Percentiles rank a stretch among this genome's conserved stretches.
phyloP scores from a whole-genome alignment of 148 eudicot species.

The Tetragonia tetragonoides region DNA sequence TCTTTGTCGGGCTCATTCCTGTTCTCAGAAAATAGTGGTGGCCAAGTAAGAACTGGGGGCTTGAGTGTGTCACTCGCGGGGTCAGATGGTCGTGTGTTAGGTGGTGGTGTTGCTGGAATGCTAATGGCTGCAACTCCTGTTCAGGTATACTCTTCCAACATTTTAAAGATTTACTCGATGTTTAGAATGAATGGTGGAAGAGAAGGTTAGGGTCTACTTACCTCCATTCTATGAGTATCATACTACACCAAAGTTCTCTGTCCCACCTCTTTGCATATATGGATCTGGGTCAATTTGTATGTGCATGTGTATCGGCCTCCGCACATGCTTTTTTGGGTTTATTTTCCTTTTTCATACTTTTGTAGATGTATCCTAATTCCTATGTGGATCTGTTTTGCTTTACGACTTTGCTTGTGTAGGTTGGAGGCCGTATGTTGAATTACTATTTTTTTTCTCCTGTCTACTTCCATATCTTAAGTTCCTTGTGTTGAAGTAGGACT shows the following conservation, averaged over 20 bases:
- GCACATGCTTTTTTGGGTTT: background rate
- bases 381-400: background rate
- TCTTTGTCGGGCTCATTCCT: constrained; percentile 81
- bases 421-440: background rate
- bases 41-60: constrained; percentile 57
- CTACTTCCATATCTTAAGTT: background rate
- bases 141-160: constrained; percentile 44
- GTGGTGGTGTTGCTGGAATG: constrained; percentile 82
- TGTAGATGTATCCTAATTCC: background rate
- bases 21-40: constrained; percentile 57
- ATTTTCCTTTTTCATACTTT: background rate
- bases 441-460: background rate
- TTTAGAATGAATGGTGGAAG: background rate
- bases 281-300: background rate
- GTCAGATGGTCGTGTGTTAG: constrained; percentile 79
- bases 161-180: background rate
- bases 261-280: background rate
- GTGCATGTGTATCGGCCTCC: background rate
- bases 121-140: constrained; percentile 76
- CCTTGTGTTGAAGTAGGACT: background rate
- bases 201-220: background rate
- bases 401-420: background rate
- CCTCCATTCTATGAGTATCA: background rate
- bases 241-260: background rate
- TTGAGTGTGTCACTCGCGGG: constrained; percentile 81